These are phyloP conservation scores for Fusarium torreyae DNA, from an alignment of 2,329 filamentous ascomycete species.

Conservation along the genomic window DNA sequence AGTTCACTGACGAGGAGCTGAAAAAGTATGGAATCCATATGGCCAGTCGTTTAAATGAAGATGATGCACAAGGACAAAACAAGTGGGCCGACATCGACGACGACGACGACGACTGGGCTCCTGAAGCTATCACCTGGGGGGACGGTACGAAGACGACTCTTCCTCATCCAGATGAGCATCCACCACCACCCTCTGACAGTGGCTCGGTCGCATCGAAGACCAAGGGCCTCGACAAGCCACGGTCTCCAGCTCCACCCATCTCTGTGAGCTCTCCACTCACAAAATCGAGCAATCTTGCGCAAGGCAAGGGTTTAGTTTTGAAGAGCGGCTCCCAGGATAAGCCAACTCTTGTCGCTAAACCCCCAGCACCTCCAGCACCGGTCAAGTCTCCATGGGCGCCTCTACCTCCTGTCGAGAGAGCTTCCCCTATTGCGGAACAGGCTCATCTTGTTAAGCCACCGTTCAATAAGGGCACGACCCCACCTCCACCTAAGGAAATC, in stretches of 20 bases:
- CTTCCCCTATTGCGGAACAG: slow-evolving; percentile 76
- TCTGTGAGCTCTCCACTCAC: slow-evolving; percentile 58
- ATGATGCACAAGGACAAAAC: slow-evolving; percentile 80
- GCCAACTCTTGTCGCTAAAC: slow-evolving; percentile 80
- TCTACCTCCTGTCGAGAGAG: slow-evolving; percentile 87
- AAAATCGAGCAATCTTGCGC: slow-evolving; percentile 64
- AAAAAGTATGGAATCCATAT: slow-evolving; percentile 91
- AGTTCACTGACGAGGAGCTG: slow-evolving; percentile 89
- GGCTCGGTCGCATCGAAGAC: slow-evolving; percentile 42
- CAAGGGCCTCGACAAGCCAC: slow-evolving; percentile 59
- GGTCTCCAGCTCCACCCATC: slow-evolving; percentile 59
- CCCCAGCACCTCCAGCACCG: slow-evolving; percentile 75
- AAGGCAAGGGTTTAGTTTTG: slow-evolving; percentile 74
- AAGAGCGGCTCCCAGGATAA: slow-evolving; percentile 78
- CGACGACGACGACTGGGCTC: slow-evolving; percentile 89
- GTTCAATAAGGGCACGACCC: slow-evolving; percentile 67
- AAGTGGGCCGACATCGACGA: slow-evolving; percentile 95
- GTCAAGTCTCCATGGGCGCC: slow-evolving; percentile 93
- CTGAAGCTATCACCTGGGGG: slow-evolving; percentile 88
- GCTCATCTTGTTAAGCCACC: slow-evolving; percentile 63
- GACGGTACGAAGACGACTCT: slow-evolving; percentile 88
- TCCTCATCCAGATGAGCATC: slow-evolving; percentile 71
- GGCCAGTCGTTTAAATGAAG: slow-evolving; percentile 82
- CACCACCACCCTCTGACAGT: slow-evolving; percentile 51
- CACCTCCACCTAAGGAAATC: slow-evolving; percentile 78